Percentiles rank a stretch among this genome's conserved stretches.
Evolutionary conservation across 1,284 basidiomycete species (phyloP).

Genomic region (Mycosarcoma maydis): DNA sequence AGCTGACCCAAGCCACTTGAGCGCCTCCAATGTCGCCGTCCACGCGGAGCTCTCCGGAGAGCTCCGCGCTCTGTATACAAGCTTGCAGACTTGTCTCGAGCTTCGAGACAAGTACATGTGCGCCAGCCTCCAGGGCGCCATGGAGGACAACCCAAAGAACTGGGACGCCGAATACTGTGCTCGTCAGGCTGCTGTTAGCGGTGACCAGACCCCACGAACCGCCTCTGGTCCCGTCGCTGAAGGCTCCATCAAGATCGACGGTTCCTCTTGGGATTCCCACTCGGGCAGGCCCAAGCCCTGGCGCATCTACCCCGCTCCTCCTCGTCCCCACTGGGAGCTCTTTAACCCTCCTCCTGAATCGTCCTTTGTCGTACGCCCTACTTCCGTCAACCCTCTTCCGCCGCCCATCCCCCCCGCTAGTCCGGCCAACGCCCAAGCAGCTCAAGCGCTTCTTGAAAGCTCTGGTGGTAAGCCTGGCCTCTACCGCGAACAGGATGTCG

Average conservation of each 20-base stretch:
- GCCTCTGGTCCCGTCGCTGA: slow-evolving; percentile 16
- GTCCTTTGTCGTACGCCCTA: slow-evolving; percentile 59
- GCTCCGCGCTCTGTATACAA: slow-evolving; percentile 54
- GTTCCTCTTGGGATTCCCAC: slow-evolving; percentile 44
- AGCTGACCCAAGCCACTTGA: slow-evolving; percentile 19
- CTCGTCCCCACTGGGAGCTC: slow-evolving; percentile 66
- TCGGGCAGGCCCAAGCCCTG: slow-evolving; percentile 58
- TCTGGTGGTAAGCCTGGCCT: slow-evolving; percentile 64
- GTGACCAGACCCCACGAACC: slow-evolving; percentile 2
- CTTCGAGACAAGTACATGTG: slow-evolving; percentile 66
- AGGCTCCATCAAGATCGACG: slow-evolving; percentile 60
- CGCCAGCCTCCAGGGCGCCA: slow-evolving; percentile 56
- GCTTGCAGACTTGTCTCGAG: slow-evolving; percentile 59
- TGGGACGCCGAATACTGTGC: slow-evolving; percentile 66
- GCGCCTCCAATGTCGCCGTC: slow-evolving; percentile 35
- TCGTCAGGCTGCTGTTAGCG: slow-evolving; percentile 19
- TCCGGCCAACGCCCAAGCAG: slow-evolving; percentile 62
- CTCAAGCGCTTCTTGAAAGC: slow-evolving; percentile 62
- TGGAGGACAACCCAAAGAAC: slow-evolving; percentile 66
- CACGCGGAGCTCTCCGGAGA: slow-evolving; percentile 58
- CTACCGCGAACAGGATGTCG: slow-evolving; percentile 51
- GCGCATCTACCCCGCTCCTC: slow-evolving; percentile 65
- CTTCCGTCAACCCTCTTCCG: slow-evolving; percentile 56
- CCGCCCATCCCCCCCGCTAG: slow-evolving; percentile 63
- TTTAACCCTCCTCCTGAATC: slow-evolving; percentile 64